Evolutionary conservation across 371 early-diverging fungal genomes (phyloP).

Genomic region (Dichotomocladium elegans): DNA sequence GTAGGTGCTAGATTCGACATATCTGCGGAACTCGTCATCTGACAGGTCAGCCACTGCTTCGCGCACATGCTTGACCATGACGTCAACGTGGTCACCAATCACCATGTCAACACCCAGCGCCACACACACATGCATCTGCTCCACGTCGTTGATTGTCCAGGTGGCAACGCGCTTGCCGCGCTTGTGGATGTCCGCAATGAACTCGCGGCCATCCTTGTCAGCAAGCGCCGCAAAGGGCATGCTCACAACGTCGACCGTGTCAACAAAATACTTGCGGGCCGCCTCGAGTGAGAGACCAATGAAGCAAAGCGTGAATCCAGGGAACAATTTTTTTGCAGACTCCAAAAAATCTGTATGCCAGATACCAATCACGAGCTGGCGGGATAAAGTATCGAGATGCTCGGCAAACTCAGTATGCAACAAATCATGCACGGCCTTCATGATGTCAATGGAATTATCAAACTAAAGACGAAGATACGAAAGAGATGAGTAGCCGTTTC

Average conservation of each 20-base stretch:
- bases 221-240: constrained; percentile 49
- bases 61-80: constrained; percentile 32
- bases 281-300: constrained; percentile 54
- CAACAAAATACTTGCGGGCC: constrained; percentile 47
- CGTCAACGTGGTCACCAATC: constrained; percentile 46
- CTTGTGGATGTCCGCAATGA: constrained; percentile 50
- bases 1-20: constrained; percentile 15
- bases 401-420: constrained; percentile 21
- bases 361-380: constrained; percentile 57
- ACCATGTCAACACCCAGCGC: constrained; percentile 53
- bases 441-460: constrained; percentile 45
- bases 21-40: constrained; percentile 13
- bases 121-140: constrained; percentile 46
- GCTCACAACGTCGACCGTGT: constrained; percentile 47
- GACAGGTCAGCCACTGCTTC: constrained; percentile 10
- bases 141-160: constrained; percentile 60
- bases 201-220: constrained; percentile 40
- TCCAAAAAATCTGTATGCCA: constrained; percentile 59
- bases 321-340: constrained; percentile 40
- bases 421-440: constrained; percentile 32
- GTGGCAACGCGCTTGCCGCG: constrained; percentile 44
- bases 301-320: constrained; percentile 40
- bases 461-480: constrained; percentile 29
- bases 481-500: background rate
- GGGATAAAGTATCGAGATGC: constrained; percentile 17